Evolutionary conservation across 176 grass and related monocot genomes (phyloP).

Genomic region (Avena eriantha): DNA sequence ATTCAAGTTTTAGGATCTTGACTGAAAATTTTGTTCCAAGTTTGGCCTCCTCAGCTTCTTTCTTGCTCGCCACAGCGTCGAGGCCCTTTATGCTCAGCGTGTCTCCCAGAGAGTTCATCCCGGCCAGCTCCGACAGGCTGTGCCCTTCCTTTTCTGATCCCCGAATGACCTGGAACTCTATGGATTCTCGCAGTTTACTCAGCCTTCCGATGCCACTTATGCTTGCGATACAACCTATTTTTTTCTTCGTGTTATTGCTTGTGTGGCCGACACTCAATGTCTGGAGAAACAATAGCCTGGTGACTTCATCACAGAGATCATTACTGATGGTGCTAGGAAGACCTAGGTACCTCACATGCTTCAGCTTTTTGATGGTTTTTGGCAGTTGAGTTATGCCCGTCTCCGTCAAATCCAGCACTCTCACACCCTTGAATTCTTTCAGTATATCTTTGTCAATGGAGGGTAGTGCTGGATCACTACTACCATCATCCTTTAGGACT

Average conservation of each 20-base stretch:
- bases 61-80: background rate
- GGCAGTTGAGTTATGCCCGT: background rate
- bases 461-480: background rate
- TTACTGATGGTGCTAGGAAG: background rate
- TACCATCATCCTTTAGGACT: background rate
- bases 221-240: background rate
- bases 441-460: background rate
- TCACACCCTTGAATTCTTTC: background rate
- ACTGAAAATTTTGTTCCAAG: background rate
- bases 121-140: background rate
- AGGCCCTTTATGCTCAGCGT: conserved; percentile 5
- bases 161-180: background rate
- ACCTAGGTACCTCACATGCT: background rate
- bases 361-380: background rate
- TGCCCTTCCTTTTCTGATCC: background rate
- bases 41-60: background rate
- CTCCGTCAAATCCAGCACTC: background rate
- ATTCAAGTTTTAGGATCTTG: background rate
- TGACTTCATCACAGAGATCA: background rate
- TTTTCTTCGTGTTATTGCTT: background rate
- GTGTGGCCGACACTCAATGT: background rate
- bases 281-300: background rate
- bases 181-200: background rate
- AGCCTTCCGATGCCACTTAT: background rate
- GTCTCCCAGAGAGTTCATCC: background rate